A percentile compares a stretch with the other conserved stretches of the same genome.
phyloP scores from a whole-genome alignment of 305 asterid genomes.

The Plantago rigida region DNA sequence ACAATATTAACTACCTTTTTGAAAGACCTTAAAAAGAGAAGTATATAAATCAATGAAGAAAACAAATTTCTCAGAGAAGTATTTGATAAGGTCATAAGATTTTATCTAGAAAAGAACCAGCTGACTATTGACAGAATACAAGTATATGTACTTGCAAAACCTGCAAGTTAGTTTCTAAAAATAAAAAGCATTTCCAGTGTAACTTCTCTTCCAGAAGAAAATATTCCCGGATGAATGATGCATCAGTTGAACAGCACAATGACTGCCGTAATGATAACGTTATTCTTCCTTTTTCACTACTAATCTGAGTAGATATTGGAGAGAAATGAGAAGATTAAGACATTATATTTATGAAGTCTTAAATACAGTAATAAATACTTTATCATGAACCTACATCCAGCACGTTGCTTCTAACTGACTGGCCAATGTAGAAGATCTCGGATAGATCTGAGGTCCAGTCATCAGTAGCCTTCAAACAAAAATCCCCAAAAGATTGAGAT shows the following conservation, averaged over 20 bases:
- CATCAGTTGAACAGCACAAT: constrained; percentile 63
- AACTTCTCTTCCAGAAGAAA: constrained; percentile 85
- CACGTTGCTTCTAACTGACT: constrained; percentile 81
- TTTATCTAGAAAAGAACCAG: no score
- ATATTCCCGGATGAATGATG: constrained; percentile 79
- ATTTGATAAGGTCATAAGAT: no score
- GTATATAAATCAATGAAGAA: no score
- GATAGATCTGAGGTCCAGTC: constrained; percentile 55
- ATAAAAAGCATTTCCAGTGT: constrained; percentile 15
- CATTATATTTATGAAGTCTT: constrained; percentile 13
- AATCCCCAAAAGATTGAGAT: constrained; percentile 16
- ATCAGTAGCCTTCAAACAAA: constrained; percentile 64
- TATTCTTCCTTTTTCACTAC: constrained; percentile 60
- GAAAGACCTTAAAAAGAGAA: no score
- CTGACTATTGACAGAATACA: no score
- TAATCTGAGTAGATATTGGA: constrained; percentile 45
- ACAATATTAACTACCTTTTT: no score
- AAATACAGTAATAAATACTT: constrained; percentile 8
- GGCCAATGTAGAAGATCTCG: constrained; percentile 71
- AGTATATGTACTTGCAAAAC: no score
- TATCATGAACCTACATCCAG: constrained; percentile 51
- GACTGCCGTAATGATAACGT: constrained; percentile 85
- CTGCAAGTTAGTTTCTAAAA: background rate
- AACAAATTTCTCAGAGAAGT: no score
- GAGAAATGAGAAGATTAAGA: constrained; percentile 21